These are phyloP conservation scores for Thermothielavioides terrestris DNA, from an alignment of 495 filamentous ascomycete genomes.

Conservation along the genomic window DNA sequence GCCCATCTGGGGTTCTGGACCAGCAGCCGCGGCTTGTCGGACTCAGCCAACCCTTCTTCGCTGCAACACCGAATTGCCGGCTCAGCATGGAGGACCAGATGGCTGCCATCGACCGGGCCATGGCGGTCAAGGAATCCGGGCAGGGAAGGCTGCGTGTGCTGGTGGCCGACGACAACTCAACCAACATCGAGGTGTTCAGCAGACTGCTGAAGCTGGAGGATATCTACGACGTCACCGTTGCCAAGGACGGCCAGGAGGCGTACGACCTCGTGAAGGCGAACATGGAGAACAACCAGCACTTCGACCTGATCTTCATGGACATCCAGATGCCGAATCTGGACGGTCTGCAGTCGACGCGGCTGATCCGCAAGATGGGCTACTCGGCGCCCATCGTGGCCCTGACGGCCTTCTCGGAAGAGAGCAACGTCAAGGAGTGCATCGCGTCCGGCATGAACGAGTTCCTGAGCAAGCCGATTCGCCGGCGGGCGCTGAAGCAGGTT, in stretches of 20 bases:
- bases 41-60: slow-evolving; percentile 78
- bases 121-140: slow-evolving; percentile 40
- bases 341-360: slow-evolving; percentile 75
- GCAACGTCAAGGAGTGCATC: slow-evolving; percentile 78
- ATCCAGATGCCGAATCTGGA: slow-evolving; percentile 93
- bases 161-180: slow-evolving; percentile 91
- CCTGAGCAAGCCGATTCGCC: slow-evolving; percentile 69
- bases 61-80: slow-evolving; percentile 41
- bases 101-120: slow-evolving; percentile 40
- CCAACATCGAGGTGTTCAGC: slow-evolving; percentile 87
- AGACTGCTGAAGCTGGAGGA: slow-evolving; percentile 49
- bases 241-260: slow-evolving; percentile 84
- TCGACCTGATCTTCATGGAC: slow-evolving; percentile 90
- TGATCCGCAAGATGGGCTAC: slow-evolving; percentile 82
- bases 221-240: slow-evolving; percentile 63
- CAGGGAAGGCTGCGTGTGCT: slow-evolving; percentile 66
- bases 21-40: slow-evolving; percentile 72
- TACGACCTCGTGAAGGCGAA: slow-evolving; percentile 74
- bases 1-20: slow-evolving; percentile 26
- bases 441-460: slow-evolving; percentile 69
- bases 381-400: slow-evolving; percentile 83
- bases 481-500: slow-evolving; percentile 77
- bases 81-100: slow-evolving; percentile 31
- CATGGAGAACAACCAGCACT: slow-evolving; percentile 62
- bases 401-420: slow-evolving; percentile 83